phyloP scores from a whole-genome alignment of 108 stramenopile genomes.

The Nitzschia sp. region DNA sequence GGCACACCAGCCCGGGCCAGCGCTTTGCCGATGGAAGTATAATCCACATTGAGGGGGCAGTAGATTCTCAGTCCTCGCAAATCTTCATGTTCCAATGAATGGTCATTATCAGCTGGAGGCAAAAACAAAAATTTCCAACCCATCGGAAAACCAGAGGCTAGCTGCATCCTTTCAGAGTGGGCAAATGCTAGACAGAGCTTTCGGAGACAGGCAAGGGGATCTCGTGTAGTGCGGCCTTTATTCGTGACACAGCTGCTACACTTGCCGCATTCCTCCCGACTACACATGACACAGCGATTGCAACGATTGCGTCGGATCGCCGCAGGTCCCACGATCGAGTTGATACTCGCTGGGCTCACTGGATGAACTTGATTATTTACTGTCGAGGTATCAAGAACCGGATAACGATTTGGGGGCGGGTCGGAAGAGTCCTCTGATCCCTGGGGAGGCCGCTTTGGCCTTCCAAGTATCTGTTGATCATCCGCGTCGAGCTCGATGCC shows the following conservation, averaged over 20 bases:
- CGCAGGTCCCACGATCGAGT: no score
- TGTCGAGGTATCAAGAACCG: no score
- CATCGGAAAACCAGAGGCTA: not conserved
- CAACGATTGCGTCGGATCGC: not conserved
- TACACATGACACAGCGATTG: not conserved
- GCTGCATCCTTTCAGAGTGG: not conserved
- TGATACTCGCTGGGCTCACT: no score
- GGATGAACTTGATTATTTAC: no score
- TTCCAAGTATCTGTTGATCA: no score
- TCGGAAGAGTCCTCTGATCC: no score
- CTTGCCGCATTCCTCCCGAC: not conserved
- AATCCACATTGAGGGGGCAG: not conserved
- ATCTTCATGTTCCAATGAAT: not conserved
- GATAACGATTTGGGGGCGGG: no score
- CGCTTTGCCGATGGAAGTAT: not conserved
- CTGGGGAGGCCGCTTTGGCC: no score
- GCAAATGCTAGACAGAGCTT: not conserved
- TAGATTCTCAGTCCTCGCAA: not conserved
- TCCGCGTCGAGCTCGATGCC: no score
- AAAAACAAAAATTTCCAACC: constrained; percentile 6
- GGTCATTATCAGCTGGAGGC: not conserved
- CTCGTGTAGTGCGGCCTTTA: not conserved
- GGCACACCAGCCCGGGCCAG: not conserved
- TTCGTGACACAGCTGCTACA: not conserved
- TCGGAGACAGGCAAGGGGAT: constrained; percentile 8